A percentile compares a stretch with the other conserved stretches of the same genome.
Evolutionary conservation across 2,329 filamentous ascomycete species (phyloP).

Genomic region (Stagonosporopsis vannaccii): DNA sequence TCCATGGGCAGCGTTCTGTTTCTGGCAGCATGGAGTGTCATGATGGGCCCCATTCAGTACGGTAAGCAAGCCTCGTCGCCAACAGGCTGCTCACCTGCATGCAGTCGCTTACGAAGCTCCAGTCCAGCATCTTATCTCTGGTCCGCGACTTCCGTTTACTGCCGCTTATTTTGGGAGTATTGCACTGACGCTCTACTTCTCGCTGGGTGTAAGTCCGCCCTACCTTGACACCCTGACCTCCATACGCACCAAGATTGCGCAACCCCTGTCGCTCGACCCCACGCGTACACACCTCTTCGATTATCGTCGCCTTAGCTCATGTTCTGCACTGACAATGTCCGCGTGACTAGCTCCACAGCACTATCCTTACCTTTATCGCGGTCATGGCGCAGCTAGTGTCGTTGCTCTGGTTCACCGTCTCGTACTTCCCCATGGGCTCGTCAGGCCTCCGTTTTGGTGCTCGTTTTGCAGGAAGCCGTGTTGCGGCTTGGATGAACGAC

Average conservation of each 20-base stretch:
- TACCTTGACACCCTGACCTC: conserved; percentile 22
- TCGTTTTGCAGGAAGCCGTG: conserved; percentile 82
- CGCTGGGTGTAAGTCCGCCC: conserved; percentile 77
- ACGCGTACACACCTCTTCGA: conserved; percentile 42
- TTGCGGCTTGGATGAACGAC: conserved; percentile 86
- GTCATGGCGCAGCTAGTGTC: conserved; percentile 83
- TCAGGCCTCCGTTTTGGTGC: conserved; percentile 86
- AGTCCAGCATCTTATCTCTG: conserved; percentile 82
- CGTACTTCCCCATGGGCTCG: conserved; percentile 97
- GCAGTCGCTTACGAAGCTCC: conserved; percentile 26
- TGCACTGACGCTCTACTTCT: conserved; percentile 86
- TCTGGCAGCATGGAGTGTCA: conserved; percentile 87
- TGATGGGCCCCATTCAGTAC: conserved; percentile 91
- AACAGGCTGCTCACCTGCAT: conserved; percentile 19
- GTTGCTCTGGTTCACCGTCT: conserved; percentile 91
- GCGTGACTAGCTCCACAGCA: conserved; percentile 70
- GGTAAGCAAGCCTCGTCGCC: conserved; percentile 46
- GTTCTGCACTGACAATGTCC: conserved; percentile 46
- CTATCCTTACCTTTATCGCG: conserved; percentile 83
- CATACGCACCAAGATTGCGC: conserved; percentile 29
- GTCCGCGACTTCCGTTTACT: conserved; percentile 87
- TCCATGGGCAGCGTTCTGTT: conserved; percentile 91
- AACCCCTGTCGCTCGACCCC: conserved; percentile 33
- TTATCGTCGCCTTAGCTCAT: conserved; percentile 27
- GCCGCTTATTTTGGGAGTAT: conserved; percentile 95